Conservation (phyloP, 768 basidiomycete genomes). For the Cystobasidium onofrii region DNA sequence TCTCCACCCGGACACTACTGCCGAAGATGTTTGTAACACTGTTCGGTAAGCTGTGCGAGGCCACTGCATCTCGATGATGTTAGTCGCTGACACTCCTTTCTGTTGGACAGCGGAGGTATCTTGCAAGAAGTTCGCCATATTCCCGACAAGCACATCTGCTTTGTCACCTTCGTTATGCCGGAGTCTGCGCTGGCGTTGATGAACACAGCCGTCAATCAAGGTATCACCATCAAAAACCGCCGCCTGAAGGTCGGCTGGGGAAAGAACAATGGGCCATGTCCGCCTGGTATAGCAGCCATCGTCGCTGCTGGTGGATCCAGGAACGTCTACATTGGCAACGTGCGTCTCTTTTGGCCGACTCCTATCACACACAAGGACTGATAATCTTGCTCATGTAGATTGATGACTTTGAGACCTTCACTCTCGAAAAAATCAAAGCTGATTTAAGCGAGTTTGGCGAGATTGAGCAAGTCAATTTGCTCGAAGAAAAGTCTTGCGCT, state of each 20-base stretch:
- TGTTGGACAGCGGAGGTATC: slow-evolving; percentile 60
- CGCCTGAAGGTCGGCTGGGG: slow-evolving; percentile 97
- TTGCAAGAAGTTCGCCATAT: slow-evolving; percentile 90
- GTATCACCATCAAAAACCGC: slow-evolving; percentile 82
- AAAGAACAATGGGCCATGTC: slow-evolving; percentile 81
- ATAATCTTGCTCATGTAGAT: slow-evolving; percentile 44
- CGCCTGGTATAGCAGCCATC: slow-evolving; percentile 72
- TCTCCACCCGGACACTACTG: slow-evolving; percentile 88
- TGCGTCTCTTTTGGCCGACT: too few relatives aligned
- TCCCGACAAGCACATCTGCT: slow-evolving; percentile 66
- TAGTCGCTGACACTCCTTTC: background rate
- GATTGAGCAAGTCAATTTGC: slow-evolving; percentile 60
- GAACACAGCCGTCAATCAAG: slow-evolving; percentile 81
- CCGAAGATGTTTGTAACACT: slow-evolving; percentile 92
- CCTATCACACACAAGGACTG: background rate
- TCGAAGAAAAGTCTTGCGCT: slow-evolving; percentile 67
- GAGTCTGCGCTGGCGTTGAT: slow-evolving; percentile 87
- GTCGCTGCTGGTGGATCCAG: slow-evolving; percentile 88
- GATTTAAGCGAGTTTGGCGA: slow-evolving; percentile 96
- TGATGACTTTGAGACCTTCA: slow-evolving; percentile 88
- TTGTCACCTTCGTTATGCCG: slow-evolving; percentile 83
- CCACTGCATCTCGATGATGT: background rate
- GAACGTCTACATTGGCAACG: slow-evolving; percentile 89
- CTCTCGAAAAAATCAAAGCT: slow-evolving; percentile 74
- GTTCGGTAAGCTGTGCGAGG: slow-evolving; percentile 51